Evolutionary conservation across 2,329 filamentous ascomycete genomes (phyloP).

Genomic region (Aspergillus pseudoviridinutans): DNA sequence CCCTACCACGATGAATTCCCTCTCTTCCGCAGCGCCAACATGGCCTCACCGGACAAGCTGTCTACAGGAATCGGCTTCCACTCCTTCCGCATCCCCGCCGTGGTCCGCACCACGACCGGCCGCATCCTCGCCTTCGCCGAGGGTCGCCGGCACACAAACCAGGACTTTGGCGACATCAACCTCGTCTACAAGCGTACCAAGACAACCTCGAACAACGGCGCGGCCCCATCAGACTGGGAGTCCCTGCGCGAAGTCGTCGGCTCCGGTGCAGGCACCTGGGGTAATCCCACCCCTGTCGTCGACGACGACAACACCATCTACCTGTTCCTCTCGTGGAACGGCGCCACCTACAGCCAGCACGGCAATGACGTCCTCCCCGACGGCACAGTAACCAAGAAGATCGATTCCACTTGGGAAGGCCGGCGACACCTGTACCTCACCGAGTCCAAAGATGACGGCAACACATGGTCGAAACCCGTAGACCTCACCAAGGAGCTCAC

Average conservation of each 20-base stretch:
- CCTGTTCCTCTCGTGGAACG: slow-evolving; percentile 29
- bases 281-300: slow-evolving; percentile 28
- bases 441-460: slow-evolving; percentile 3
- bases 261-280: slow-evolving; percentile 22
- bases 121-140: slow-evolving; percentile 26
- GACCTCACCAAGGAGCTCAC: slow-evolving; percentile 3
- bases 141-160: slow-evolving; percentile 22
- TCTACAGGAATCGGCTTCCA: slow-evolving; percentile 23
- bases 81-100: slow-evolving; percentile 25
- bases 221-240: slow-evolving; percentile 20
- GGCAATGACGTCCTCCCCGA: slow-evolving; percentile 17
- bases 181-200: slow-evolving; percentile 28
- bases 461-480: slow-evolving; percentile 2
- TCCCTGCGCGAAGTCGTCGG: slow-evolving; percentile 21
- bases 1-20: slow-evolving; percentile 17
- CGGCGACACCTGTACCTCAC: slow-evolving; percentile 3
- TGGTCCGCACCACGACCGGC: slow-evolving; percentile 20
- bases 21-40: slow-evolving; percentile 26
- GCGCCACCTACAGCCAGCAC: slow-evolving; percentile 22
- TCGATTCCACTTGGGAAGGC: slow-evolving; percentile 5
- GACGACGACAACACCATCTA: slow-evolving; percentile 28
- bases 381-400: background rate
- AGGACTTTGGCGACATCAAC: slow-evolving; percentile 27
- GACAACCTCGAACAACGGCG: slow-evolving; percentile 18
- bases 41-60: slow-evolving; percentile 22